Percentiles rank a stretch among this genome's conserved stretches.
These are phyloP conservation scores for Penicillium cosmopolitanum DNA, from an alignment of 495 filamentous ascomycete genomes.

Conservation along the genomic window DNA sequence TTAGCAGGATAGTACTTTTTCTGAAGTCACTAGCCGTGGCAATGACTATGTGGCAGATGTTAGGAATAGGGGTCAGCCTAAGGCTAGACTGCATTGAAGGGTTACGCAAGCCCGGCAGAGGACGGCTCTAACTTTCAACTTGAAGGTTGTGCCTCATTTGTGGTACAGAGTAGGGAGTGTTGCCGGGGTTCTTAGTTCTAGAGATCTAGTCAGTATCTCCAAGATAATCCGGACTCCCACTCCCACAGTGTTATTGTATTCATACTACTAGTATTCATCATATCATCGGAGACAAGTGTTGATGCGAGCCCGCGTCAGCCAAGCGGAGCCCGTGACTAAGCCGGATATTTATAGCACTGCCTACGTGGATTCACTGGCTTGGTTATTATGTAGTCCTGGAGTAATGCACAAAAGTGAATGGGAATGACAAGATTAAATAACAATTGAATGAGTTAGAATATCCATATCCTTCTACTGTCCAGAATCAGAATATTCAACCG, in stretches of 20 bases:
- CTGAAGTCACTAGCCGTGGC: not conserved
- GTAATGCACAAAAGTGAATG: not conserved
- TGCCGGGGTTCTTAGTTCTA: too few relatives aligned
- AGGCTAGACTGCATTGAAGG: not conserved
- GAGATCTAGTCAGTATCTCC: too few relatives aligned
- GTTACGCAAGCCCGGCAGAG: not conserved
- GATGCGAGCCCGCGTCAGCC: conserved; percentile 10
- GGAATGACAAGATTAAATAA: not conserved
- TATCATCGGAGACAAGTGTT: conserved; percentile 1
- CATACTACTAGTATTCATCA: too few relatives aligned
- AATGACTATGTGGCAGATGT: too few relatives aligned
- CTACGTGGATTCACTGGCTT: not conserved
- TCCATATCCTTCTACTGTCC: not conserved
- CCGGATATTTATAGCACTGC: conserved; percentile 17
- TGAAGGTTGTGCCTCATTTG: not conserved
- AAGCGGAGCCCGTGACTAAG: conserved; percentile 15
- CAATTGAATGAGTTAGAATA: not conserved
- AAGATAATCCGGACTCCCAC: too few relatives aligned
- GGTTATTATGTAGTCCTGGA: not conserved
- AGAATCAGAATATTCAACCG: not conserved
- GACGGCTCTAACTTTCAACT: not conserved
- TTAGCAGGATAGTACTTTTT: not conserved
- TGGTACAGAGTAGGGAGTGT: not conserved
- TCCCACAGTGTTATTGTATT: too few relatives aligned
- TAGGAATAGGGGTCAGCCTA: not conserved